Percentiles rank a stretch among this genome's conserved stretches.
Evolutionary conservation across 306 rosid species (phyloP).

Genomic region (Amphicarpaea edgeworthii): DNA sequence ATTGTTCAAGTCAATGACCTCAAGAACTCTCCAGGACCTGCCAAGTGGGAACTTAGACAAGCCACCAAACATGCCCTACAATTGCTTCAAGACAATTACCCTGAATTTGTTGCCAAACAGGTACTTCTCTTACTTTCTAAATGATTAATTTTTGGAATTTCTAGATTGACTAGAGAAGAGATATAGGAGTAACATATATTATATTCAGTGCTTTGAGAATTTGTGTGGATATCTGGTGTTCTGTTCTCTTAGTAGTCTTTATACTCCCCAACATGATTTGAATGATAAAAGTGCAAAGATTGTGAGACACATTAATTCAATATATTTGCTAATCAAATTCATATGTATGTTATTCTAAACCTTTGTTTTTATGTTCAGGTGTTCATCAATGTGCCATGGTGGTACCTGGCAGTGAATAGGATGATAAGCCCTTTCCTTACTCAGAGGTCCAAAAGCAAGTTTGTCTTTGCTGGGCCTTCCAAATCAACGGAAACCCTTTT

Average conservation of each 20-base stretch:
- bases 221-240: background rate
- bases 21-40: constrained; percentile 76
- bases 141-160: background rate
- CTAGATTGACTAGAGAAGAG: background rate
- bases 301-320: background rate
- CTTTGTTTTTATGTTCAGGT: constrained; percentile 46
- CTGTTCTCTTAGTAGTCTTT: too few species aligned
- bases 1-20: constrained; percentile 80
- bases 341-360: background rate
- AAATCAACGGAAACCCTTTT: constrained; percentile 75
- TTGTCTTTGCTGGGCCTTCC: constrained; percentile 83
- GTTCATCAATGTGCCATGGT: constrained; percentile 89
- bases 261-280: background rate
- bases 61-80: constrained; percentile 79
- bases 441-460: constrained; percentile 79
- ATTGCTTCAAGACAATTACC: constrained; percentile 78
- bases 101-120: constrained; percentile 87
- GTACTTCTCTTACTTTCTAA: constrained; percentile 34
- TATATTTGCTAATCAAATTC: background rate
- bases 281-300: constrained; percentile 4
- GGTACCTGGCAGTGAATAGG: constrained; percentile 79
- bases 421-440: constrained; percentile 87
- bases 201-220: background rate
- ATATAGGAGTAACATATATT: too few species aligned
- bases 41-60: constrained; percentile 78